Evolutionary conservation across 331 rosid species (phyloP).

Genomic region (Cydonia oblonga): DNA sequence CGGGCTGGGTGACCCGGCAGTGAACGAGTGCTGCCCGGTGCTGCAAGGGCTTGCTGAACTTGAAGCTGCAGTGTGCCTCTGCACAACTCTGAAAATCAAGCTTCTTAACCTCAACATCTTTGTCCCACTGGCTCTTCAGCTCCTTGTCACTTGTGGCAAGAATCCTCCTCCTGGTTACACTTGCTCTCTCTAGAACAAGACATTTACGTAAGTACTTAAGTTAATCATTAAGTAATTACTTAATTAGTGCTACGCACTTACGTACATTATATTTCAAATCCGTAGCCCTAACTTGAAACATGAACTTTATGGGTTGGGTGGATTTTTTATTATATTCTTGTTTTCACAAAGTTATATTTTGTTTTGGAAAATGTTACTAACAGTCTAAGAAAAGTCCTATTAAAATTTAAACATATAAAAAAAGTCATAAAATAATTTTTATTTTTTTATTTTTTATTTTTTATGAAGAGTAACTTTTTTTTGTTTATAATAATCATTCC

Average conservation of each 20-base stretch:
- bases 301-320: background rate
- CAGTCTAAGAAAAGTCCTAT: background rate
- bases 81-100: slow-evolving; percentile 37
- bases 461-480: too few relatives aligned
- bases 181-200: slow-evolving; percentile 21
- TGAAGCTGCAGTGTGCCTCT: slow-evolving; percentile 36
- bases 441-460: too few relatives aligned
- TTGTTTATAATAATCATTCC: background rate
- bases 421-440: background rate
- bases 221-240: background rate
- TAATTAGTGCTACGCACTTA: background rate
- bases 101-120: slow-evolving; percentile 24
- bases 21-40: slow-evolving; percentile 31
- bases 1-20: slow-evolving; percentile 22
- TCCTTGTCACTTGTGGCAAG: slow-evolving; percentile 39
- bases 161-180: slow-evolving; percentile 33
- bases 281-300: background rate
- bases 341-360: background rate
- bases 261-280: background rate
- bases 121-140: slow-evolving; percentile 39
- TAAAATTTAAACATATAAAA: background rate
- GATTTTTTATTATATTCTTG: background rate
- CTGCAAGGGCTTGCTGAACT: slow-evolving; percentile 27
- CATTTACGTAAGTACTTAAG: background rate
- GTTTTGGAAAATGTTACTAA: background rate